These are phyloP conservation scores for Raddia guianensis DNA, from an alignment of 176 grass and related monocot species.

Conservation along the genomic window DNA sequence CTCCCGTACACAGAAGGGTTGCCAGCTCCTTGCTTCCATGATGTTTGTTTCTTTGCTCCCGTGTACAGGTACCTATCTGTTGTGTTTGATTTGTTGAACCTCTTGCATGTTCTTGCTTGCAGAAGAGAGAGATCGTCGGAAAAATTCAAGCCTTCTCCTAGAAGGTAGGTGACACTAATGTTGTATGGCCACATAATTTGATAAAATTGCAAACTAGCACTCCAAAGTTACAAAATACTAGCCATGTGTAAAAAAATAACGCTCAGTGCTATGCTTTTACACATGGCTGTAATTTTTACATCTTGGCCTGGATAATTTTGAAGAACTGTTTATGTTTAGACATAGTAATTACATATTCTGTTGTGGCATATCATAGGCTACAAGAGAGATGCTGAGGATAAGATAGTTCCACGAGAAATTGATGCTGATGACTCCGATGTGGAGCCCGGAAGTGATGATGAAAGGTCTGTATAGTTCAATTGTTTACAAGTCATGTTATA, in stretches of 20 bases:
- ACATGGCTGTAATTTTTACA: too few species aligned
- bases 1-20: background rate
- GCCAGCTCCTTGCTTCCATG: background rate
- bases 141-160: slow-evolving; percentile 69
- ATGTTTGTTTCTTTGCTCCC: slow-evolving; percentile 1
- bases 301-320: background rate
- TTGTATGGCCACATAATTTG: background rate
- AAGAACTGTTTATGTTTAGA: slow-evolving; percentile 3
- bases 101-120: slow-evolving; percentile 12
- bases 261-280: too few species aligned
- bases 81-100: slow-evolving; percentile 6
- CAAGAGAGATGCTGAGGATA: slow-evolving; percentile 83
- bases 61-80: background rate
- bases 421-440: slow-evolving; percentile 93
- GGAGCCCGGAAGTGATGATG: slow-evolving; percentile 67
- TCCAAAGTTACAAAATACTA: too few species aligned
- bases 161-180: slow-evolving; percentile 57
- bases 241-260: too few species aligned
- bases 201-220: too few species aligned
- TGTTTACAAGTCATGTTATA: background rate
- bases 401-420: slow-evolving; percentile 81
- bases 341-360: background rate
- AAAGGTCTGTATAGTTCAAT: slow-evolving; percentile 56
- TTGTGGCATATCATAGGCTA: slow-evolving; percentile 57
- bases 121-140: slow-evolving; percentile 91